phyloP scores from a whole-genome alignment of 192 early-diverging fungal genomes.

The Umbelopsis ramanniana region DNA sequence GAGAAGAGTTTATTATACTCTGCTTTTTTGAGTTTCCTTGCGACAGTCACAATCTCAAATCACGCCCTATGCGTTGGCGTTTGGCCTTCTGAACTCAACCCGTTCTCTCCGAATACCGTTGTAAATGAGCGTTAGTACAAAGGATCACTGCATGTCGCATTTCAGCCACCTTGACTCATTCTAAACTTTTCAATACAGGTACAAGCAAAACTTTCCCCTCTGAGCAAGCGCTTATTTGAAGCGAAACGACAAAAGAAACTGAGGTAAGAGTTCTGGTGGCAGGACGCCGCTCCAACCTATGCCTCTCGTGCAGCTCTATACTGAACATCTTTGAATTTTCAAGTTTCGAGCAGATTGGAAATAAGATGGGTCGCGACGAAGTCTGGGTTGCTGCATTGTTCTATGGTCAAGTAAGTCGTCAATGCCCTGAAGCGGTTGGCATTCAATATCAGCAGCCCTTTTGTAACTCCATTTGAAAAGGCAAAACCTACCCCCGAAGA shows the following conservation, averaged over 20 bases:
- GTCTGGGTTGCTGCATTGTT: conserved; percentile 71
- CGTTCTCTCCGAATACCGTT: background rate
- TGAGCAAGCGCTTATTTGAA: conserved; percentile 32
- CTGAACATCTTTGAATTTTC: background rate
- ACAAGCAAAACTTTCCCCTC: conserved; percentile 31
- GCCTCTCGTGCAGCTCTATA: background rate
- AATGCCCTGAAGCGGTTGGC: background rate
- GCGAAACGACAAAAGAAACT: conserved; percentile 39
- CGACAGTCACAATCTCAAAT: background rate
- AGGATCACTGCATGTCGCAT: background rate
- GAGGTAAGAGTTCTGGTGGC: conserved; percentile 22
- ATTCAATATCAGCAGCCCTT: background rate
- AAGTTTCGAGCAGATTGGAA: conserved; percentile 63
- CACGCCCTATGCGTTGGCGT: background rate
- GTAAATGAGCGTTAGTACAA: background rate
- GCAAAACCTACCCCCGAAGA: conserved; percentile 45
- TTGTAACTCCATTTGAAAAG: conserved; percentile 25
- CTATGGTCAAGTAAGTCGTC: conserved; percentile 60
- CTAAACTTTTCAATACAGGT: background rate
- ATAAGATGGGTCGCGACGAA: conserved; percentile 58
- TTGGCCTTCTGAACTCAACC: background rate
- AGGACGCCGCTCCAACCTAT: background rate
- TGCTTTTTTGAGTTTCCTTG: background rate
- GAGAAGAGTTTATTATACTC: background rate
- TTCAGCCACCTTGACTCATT: background rate